Evolutionary conservation across 1,284 basidiomycete species (phyloP).

Genomic region (Phellinidium pouzarii): DNA sequence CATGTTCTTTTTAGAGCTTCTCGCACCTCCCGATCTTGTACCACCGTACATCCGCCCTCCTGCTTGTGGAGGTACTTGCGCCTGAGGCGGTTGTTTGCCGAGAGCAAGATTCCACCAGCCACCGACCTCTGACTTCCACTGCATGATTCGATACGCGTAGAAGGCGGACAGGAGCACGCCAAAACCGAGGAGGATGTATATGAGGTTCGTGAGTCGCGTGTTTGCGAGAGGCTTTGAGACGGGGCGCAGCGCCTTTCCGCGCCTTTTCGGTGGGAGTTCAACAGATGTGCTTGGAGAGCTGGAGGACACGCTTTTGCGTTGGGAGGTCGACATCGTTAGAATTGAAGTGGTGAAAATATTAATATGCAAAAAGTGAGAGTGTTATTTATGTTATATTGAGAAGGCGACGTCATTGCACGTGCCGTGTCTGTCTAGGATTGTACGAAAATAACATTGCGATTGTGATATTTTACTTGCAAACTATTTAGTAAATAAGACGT

Average conservation of each 20-base stretch:
- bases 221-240: constrained; percentile 30
- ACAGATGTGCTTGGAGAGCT: background rate
- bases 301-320: background rate
- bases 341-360: background rate
- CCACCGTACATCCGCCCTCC: constrained; percentile 14
- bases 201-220: constrained; percentile 33
- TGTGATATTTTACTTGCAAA: too few species aligned
- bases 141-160: constrained; percentile 42
- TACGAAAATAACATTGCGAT: too few species aligned
- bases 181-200: constrained; percentile 42
- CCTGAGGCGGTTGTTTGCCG: constrained; percentile 31
- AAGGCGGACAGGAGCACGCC: constrained; percentile 39
- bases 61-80: constrained; percentile 7
- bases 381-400: too few species aligned
- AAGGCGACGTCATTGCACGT: too few species aligned
- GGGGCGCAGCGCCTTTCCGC: constrained; percentile 26
- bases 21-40: constrained; percentile 2
- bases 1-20: constrained; percentile 23
- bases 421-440: too few species aligned
- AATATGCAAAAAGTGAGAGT: too few species aligned
- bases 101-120: constrained; percentile 54
- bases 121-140: constrained; percentile 47
- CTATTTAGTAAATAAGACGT: too few species aligned
- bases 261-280: constrained; percentile 28
- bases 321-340: background rate